Percentiles rank a stretch among this genome's conserved stretches.
Evolutionary conservation across 441 rosid species (phyloP).

Genomic region (Adansonia rubrostipa): DNA sequence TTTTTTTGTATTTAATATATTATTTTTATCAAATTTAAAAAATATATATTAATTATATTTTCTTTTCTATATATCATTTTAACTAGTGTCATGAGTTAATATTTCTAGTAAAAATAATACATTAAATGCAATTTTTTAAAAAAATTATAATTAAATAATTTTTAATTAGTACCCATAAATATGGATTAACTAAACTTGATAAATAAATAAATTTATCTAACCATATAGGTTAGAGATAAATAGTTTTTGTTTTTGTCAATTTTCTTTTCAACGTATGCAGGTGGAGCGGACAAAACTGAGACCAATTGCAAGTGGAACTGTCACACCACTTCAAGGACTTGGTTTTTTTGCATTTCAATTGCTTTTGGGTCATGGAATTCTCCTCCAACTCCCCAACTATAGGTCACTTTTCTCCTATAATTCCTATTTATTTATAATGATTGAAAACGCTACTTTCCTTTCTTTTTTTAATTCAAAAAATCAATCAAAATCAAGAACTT

Average conservation of each 20-base stretch:
- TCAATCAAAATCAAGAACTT: neutral
- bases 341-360: slow-evolving; percentile 8
- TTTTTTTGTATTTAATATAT: too few species aligned
- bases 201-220: too few species aligned
- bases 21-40: too few species aligned
- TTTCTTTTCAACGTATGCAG: neutral
- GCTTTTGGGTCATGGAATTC: slow-evolving; percentile 4
- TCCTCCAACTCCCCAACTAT: slow-evolving; percentile 15
- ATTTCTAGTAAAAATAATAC: too few species aligned
- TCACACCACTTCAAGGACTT: slow-evolving; percentile 8
- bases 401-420: neutral
- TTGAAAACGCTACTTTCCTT: neutral
- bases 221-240: too few species aligned
- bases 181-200: too few species aligned
- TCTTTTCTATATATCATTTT: too few species aligned
- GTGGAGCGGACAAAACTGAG: slow-evolving; percentile 13
- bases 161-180: too few species aligned
- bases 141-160: too few species aligned
- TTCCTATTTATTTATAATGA: neutral
- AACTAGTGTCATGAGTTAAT: too few species aligned
- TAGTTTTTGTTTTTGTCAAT: neutral
- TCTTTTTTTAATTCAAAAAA: neutral
- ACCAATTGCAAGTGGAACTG: slow-evolving; percentile 10
- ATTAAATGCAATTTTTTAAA: too few species aligned
- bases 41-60: too few species aligned